phyloP scores from a whole-genome alignment of 2,329 filamentous ascomycete genomes.

The Parafenestella ontariensis region DNA sequence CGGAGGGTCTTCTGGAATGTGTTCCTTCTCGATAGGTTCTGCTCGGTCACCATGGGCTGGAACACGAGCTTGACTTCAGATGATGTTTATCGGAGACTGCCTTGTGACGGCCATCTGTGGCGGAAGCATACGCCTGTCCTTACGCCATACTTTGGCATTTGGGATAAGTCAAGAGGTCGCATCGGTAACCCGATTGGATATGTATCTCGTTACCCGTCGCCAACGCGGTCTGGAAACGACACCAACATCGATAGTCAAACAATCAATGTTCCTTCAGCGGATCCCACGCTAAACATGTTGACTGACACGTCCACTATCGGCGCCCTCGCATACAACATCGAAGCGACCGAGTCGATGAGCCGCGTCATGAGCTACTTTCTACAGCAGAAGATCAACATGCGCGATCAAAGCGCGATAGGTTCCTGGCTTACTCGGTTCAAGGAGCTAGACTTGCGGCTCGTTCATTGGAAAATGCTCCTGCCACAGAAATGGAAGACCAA shows the following conservation, averaged over 20 bases:
- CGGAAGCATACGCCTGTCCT: conserved; percentile 19
- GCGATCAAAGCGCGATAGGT: conserved; percentile 18
- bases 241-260: background rate
- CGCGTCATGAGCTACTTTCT: conserved; percentile 27
- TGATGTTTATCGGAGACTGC: conserved; percentile 24
- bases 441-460: conserved; percentile 25
- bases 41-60: conserved; percentile 27
- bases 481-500: conserved; percentile 33
- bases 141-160: conserved; percentile 30
- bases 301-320: conserved; percentile 29
- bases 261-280: background rate
- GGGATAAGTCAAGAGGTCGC: conserved; percentile 26
- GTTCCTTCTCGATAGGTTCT: conserved; percentile 24
- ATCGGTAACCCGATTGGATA: conserved; percentile 25
- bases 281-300: background rate
- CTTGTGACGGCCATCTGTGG: conserved; percentile 28
- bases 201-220: conserved; percentile 11
- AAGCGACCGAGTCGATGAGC: conserved; percentile 29
- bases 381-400: conserved; percentile 24
- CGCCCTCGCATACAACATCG: conserved; percentile 27
- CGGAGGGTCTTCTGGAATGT: conserved; percentile 29
- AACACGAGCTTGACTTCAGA: conserved; percentile 27
- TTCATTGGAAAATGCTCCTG: conserved; percentile 29
- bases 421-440: conserved; percentile 32
- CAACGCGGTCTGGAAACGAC: conserved; percentile 1